phyloP scores from a whole-genome alignment of 1,139 yeast genomes.

The Casaregolazyma suthepensis region DNA sequence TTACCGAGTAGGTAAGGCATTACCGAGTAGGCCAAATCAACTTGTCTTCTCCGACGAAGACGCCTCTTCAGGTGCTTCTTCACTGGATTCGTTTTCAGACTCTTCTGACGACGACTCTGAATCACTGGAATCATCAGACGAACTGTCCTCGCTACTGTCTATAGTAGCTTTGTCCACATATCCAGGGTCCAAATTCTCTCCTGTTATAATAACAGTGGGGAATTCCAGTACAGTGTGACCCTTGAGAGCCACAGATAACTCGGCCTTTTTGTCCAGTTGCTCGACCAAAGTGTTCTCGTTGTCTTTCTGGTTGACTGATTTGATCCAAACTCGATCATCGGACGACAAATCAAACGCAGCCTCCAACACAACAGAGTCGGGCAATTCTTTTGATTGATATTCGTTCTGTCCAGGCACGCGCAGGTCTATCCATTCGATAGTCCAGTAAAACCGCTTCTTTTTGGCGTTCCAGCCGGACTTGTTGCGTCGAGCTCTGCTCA shows the following conservation, averaged over 20 bases:
- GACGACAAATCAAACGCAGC: conserved; percentile 3
- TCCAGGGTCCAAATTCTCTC: conserved; percentile 8
- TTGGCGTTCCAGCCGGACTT: conserved; percentile 71
- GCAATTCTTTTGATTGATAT: background rate
- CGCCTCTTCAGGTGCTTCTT: conserved; percentile 9
- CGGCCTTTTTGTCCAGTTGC: conserved; percentile 16
- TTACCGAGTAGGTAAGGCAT: background rate
- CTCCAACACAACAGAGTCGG: background rate
- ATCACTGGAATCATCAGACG: conserved; percentile 7
- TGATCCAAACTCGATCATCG: conserved; percentile 3
- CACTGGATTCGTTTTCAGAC: conserved; percentile 3
- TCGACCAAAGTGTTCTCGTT: conserved; percentile 9
- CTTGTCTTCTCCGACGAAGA: conserved; percentile 4
- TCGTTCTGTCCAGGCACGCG: background rate
- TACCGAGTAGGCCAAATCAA: background rate
- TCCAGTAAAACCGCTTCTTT: conserved; percentile 62
- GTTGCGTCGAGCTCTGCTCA: conserved; percentile 63
- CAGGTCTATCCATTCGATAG: conserved; percentile 57
- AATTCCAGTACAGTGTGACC: conserved; percentile 49
- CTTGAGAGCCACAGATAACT: conserved; percentile 43
- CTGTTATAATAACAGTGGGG: conserved; percentile 15
- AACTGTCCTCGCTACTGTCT: conserved; percentile 10
- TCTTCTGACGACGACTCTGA: conserved; percentile 3
- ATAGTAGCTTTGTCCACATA: conserved; percentile 13
- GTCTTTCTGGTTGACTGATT: background rate